Evolutionary conservation across 257 asterid genomes (phyloP).

Genomic region (Solanum appendiculatum): DNA sequence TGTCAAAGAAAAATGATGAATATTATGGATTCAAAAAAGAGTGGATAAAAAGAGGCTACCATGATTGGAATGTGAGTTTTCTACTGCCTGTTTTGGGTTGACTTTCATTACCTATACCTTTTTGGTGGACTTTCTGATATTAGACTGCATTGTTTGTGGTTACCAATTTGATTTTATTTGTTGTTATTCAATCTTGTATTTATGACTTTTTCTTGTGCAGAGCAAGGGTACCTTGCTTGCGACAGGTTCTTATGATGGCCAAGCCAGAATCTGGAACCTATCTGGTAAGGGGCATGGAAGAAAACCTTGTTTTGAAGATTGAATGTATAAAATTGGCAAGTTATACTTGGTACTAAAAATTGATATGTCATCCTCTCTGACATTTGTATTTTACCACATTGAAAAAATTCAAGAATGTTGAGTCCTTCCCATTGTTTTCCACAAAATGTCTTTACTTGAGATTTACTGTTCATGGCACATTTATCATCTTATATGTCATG

Average conservation of each 20-base stretch:
- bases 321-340: background rate
- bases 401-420: background rate
- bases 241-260: too few species aligned
- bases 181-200: background rate
- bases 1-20: slow-evolving; percentile 66
- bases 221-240: slow-evolving; percentile 81
- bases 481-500: too few species aligned
- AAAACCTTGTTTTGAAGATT: too few species aligned
- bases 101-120: background rate
- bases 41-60: slow-evolving; percentile 32
- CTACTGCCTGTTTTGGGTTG: background rate
- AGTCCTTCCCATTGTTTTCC: background rate
- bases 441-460: background rate
- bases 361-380: background rate
- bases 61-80: too few species aligned
- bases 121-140: background rate
- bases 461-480: background rate
- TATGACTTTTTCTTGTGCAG: slow-evolving; percentile 21
- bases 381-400: background rate
- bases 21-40: slow-evolving; percentile 26
- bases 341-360: background rate
- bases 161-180: background rate
- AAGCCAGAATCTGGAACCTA: too few species aligned
- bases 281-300: too few species aligned
- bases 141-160: too few species aligned